Conservation (phyloP, 805 yeast genomes). For the Ogataea paraovalis region DNA sequence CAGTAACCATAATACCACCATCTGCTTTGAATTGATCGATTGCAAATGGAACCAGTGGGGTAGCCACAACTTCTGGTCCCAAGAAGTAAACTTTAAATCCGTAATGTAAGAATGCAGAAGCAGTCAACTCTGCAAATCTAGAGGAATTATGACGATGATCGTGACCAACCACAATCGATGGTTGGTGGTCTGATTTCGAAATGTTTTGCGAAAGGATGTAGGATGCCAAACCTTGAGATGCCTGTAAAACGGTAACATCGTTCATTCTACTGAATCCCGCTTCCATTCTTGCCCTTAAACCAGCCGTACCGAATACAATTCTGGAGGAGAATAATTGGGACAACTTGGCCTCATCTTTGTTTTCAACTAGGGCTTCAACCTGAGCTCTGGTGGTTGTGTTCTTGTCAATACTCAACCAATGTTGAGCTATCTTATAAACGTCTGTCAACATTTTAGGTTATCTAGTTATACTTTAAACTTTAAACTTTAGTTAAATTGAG, state of each 20-base stretch:
- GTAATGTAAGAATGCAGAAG: conserved; percentile 60
- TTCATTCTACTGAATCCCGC: conserved; percentile 91
- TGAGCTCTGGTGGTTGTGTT: conserved; percentile 47
- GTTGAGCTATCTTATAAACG: conserved; percentile 24
- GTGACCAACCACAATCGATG: conserved; percentile 73
- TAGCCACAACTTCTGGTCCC: conserved; percentile 56
- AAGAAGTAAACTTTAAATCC: conserved; percentile 71
- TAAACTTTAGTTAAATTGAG: too few relatives aligned
- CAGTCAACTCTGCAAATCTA: conserved; percentile 75
- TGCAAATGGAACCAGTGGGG: conserved; percentile 91
- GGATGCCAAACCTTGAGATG: conserved; percentile 75
- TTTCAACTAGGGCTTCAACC: conserved; percentile 41
- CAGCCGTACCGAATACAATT: conserved; percentile 90
- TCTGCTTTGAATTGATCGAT: conserved; percentile 60
- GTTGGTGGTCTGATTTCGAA: conserved; percentile 21
- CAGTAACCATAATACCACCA: conserved; percentile 91
- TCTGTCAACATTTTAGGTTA: neutral
- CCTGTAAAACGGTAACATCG: conserved; percentile 81
- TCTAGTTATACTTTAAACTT: too few relatives aligned
- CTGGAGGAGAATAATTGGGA: conserved; percentile 51
- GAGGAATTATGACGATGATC: conserved; percentile 85
- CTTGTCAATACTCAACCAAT: conserved; percentile 39
- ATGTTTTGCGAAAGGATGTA: conserved; percentile 37
- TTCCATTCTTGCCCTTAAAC: conserved; percentile 81
- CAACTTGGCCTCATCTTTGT: conserved; percentile 40